Conservation (phyloP, 2,329 filamentous ascomycete species). For the Claviceps cyperi region DNA sequence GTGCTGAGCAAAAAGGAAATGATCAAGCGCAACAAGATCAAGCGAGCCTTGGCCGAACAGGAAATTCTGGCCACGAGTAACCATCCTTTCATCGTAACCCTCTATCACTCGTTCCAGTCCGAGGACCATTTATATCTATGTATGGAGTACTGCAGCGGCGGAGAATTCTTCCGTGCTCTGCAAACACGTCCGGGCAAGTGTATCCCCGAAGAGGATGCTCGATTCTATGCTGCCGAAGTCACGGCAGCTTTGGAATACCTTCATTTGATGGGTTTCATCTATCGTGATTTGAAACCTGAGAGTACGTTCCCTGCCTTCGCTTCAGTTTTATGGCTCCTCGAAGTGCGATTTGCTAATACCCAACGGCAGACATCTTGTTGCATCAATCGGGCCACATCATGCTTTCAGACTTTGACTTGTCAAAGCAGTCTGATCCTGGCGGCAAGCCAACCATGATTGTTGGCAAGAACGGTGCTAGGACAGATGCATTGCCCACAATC, state of each 20-base stretch:
- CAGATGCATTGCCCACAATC: slow-evolving; percentile 82
- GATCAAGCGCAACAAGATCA: slow-evolving; percentile 99
- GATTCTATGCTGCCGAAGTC: slow-evolving; percentile 95
- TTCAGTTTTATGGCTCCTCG: not conserved
- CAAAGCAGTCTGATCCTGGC: slow-evolving; percentile 91
- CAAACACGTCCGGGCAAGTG: slow-evolving; percentile 96
- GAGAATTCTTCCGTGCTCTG: slow-evolving; percentile 92
- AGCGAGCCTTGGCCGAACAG: slow-evolving; percentile 90
- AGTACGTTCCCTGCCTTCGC: slow-evolving; percentile 42
- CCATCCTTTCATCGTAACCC: slow-evolving; percentile 94
- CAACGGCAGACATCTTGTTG: slow-evolving; percentile 66
- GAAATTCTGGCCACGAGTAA: slow-evolving; percentile 98
- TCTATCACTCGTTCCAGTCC: slow-evolving; percentile 98
- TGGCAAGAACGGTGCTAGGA: slow-evolving; percentile 73
- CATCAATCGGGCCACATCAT: slow-evolving; percentile 99
- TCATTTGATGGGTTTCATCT: slow-evolving; percentile 98
- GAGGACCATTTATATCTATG: slow-evolving; percentile 98
- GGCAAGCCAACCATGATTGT: slow-evolving; percentile 97
- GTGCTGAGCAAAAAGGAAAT: slow-evolving; percentile 99
- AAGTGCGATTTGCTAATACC: not conserved
- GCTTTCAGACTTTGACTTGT: slow-evolving; percentile 97
- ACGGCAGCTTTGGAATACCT: slow-evolving; percentile 93
- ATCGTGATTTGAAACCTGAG: slow-evolving; percentile 93
- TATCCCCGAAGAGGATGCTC: slow-evolving; percentile 88
- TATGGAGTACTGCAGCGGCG: slow-evolving; percentile 99